These are phyloP conservation scores for Sphenostylis stenocarpa DNA, from an alignment of 306 rosid species.

Conservation along the genomic window DNA sequence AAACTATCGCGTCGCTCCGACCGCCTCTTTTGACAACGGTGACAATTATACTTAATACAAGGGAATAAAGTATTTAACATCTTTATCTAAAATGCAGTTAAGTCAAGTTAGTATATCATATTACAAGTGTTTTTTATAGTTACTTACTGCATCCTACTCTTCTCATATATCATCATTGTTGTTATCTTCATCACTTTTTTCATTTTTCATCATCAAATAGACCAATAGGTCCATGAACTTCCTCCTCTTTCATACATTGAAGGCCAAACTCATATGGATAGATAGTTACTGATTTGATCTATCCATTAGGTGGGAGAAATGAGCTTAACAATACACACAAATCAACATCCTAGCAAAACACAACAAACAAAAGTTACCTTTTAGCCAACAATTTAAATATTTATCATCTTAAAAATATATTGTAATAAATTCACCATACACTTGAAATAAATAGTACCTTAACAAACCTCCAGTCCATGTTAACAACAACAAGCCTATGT, in stretches of 20 bases:
- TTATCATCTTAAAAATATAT: background rate
- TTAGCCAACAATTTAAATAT: constrained; percentile 6
- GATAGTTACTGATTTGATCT: constrained; percentile 69
- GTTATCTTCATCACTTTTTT: constrained; percentile 43
- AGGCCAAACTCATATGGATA: constrained; percentile 95
- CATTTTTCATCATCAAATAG: constrained; percentile 62
- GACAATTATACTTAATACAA: background rate
- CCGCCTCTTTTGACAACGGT: no score
- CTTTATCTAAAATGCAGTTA: background rate
- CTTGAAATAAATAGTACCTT: constrained; percentile 46
- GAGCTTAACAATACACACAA: constrained; percentile 70
- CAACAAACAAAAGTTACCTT: background rate
- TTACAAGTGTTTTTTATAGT: background rate
- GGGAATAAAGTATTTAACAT: background rate
- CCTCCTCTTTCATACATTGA: constrained; percentile 87
- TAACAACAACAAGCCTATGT: constrained; percentile 72
- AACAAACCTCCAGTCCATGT: constrained; percentile 89
- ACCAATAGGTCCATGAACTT: constrained; percentile 74
- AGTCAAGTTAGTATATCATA: constrained; percentile 6
- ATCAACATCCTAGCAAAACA: constrained; percentile 65
- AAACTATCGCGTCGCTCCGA: no score
- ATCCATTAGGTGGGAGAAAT: constrained; percentile 69
- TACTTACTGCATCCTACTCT: constrained; percentile 69
- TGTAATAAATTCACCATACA: background rate
- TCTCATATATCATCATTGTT: constrained; percentile 60